Conservation (phyloP, 164 flowering plant species). For the Protea cynaroides region DNA sequence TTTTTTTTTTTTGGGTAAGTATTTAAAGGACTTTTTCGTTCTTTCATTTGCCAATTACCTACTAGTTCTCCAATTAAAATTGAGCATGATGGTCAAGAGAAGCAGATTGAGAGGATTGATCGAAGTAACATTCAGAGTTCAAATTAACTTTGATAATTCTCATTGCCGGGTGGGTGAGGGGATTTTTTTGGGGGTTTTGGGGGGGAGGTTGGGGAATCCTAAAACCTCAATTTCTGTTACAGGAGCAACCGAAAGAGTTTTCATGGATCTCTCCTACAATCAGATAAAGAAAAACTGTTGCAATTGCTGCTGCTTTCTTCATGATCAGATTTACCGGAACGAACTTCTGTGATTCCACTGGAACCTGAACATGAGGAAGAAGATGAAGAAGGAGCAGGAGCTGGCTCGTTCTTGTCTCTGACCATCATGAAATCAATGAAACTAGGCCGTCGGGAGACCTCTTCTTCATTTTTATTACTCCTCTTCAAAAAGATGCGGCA, state of each 20-base stretch:
- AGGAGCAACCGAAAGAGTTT: conserved; percentile 5
- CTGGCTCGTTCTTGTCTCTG: conserved; percentile 3
- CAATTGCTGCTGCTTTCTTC: conserved; percentile 28
- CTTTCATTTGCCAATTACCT: no score
- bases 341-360: conserved; percentile 30
- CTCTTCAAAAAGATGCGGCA: conserved; percentile 53
- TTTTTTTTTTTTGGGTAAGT: no score
- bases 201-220: neutral
- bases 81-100: no score
- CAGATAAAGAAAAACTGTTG: conserved; percentile 12
- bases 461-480: conserved; percentile 14
- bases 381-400: conserved; percentile 8
- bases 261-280: conserved; percentile 15
- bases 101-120: neutral
- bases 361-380: conserved; percentile 28
- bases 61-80: no score
- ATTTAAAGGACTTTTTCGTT: no score
- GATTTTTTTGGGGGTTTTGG: no score
- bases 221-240: conserved; percentile 16
- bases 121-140: conserved; percentile 1
- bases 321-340: conserved; percentile 23
- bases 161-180: neutral
- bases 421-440: conserved; percentile 25
- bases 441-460: conserved; percentile 10
- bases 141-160: conserved; percentile 13